phyloP scores from a whole-genome alignment of 1,284 basidiomycete species.

The Thelephora terrestris region DNA sequence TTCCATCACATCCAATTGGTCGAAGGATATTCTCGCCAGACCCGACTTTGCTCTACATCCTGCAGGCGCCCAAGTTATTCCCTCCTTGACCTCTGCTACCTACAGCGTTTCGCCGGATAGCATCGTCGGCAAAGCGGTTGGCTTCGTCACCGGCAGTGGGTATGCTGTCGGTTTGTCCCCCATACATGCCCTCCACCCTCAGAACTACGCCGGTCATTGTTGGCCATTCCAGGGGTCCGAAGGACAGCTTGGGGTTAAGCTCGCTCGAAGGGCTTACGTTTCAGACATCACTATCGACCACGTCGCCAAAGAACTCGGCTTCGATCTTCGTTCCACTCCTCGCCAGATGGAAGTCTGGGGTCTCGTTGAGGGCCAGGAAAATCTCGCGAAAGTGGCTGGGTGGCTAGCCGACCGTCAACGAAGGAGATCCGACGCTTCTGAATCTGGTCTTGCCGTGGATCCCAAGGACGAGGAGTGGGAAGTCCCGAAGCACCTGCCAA shows the following conservation, averaged over 20 bases:
- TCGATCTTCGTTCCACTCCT: slow-evolving; percentile 75
- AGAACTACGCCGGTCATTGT: slow-evolving; percentile 75
- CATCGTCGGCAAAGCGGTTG: slow-evolving; percentile 33
- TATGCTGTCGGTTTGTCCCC: slow-evolving; percentile 70
- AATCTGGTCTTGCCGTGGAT: slow-evolving; percentile 29
- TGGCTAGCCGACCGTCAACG: slow-evolving; percentile 36
- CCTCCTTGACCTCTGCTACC: slow-evolving; percentile 71
- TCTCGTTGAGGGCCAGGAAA: slow-evolving; percentile 67
- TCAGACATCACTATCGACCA: slow-evolving; percentile 86
- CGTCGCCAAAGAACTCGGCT: slow-evolving; percentile 66
- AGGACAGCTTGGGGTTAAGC: slow-evolving; percentile 76
- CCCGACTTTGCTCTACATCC: slow-evolving; percentile 84
- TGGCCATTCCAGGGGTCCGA: slow-evolving; percentile 81
- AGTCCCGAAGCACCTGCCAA: slow-evolving; percentile 46
- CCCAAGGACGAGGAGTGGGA: slow-evolving; percentile 24
- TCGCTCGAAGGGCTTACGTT: slow-evolving; percentile 61
- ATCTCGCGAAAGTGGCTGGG: slow-evolving; percentile 45
- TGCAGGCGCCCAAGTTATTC: slow-evolving; percentile 73
- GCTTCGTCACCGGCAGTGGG: slow-evolving; percentile 49
- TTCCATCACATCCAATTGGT: slow-evolving; percentile 50
- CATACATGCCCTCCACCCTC: slow-evolving; percentile 77
- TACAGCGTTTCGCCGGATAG: slow-evolving; percentile 51
- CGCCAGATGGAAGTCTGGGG: slow-evolving; percentile 85
- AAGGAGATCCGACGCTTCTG: slow-evolving; percentile 21
- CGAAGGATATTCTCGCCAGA: slow-evolving; percentile 71